Conservation (phyloP, 257 asterid genomes). For the Gentiana dahurica region DNA sequence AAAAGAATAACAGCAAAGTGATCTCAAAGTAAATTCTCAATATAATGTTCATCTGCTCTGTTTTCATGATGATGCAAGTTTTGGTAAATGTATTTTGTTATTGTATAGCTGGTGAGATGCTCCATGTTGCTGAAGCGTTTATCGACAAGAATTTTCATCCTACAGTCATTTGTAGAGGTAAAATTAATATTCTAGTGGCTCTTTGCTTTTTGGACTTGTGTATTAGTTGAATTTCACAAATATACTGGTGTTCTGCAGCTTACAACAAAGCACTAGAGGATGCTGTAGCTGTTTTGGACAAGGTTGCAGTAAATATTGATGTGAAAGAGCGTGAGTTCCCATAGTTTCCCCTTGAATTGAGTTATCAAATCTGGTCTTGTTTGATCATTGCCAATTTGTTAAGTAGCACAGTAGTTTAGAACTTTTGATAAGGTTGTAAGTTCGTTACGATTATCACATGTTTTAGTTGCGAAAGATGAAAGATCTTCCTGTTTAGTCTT, state of each 20-base stretch:
- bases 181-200: neutral
- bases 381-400: too few species aligned
- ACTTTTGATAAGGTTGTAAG: too few species aligned
- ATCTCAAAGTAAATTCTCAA: too few species aligned
- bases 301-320: constrained; percentile 80
- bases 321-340: constrained; percentile 73
- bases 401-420: too few species aligned
- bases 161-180: constrained; percentile 92
- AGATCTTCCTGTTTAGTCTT: too few species aligned
- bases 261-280: constrained; percentile 89
- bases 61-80: too few species aligned
- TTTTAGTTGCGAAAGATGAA: too few species aligned
- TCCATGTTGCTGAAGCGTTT: constrained; percentile 97
- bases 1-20: too few species aligned
- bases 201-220: neutral
- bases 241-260: constrained; percentile 35
- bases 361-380: too few species aligned
- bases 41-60: too few species aligned
- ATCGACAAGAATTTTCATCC: constrained; percentile 88
- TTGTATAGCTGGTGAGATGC: constrained; percentile 96
- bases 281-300: constrained; percentile 74
- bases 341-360: neutral
- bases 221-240: constrained; percentile 5
- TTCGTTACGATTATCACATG: too few species aligned
- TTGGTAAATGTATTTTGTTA: neutral